Percentiles rank a stretch among this genome's conserved stretches.
These are phyloP conservation scores for Lolium multiflorum DNA, from an alignment of 176 grass and related monocot genomes.

Conservation along the genomic window DNA sequence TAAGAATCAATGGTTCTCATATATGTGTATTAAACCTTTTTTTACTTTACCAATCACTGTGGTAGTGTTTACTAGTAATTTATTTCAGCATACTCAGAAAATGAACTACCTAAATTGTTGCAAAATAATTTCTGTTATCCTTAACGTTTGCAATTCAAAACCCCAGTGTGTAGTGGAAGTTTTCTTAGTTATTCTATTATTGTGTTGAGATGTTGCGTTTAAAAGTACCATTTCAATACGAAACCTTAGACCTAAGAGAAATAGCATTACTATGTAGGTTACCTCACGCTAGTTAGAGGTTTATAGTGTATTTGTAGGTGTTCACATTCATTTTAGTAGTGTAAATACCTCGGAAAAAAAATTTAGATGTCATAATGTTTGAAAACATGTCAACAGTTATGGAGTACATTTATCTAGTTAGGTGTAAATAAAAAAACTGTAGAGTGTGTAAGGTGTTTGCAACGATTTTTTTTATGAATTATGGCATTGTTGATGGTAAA, in stretches of 20 bases:
- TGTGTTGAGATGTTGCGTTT: not conserved
- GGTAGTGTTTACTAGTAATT: not conserved
- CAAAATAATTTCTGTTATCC: not conserved
- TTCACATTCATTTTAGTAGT: not conserved
- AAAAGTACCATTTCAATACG: not conserved
- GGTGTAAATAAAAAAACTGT: not conserved
- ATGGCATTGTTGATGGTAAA: not conserved
- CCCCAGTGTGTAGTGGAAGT: not conserved
- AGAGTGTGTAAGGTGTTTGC: not conserved
- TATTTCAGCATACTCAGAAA: not conserved
- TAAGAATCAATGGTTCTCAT: too few relatives aligned
- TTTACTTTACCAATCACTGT: too few relatives aligned
- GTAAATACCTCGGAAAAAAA: not conserved
- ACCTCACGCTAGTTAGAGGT: not conserved
- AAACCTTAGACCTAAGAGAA: not conserved
- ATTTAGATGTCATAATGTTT: not conserved
- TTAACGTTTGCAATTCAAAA: not conserved
- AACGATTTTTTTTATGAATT: not conserved
- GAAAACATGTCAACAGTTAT: not conserved
- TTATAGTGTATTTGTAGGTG: not conserved
- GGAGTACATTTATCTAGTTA: not conserved
- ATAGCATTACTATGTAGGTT: not conserved
- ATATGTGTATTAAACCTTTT: too few relatives aligned
- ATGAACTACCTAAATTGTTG: not conserved
- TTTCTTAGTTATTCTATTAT: not conserved